phyloP scores from a whole-genome alignment of 140 eudicot genomes.

The Stevia rebaudiana region DNA sequence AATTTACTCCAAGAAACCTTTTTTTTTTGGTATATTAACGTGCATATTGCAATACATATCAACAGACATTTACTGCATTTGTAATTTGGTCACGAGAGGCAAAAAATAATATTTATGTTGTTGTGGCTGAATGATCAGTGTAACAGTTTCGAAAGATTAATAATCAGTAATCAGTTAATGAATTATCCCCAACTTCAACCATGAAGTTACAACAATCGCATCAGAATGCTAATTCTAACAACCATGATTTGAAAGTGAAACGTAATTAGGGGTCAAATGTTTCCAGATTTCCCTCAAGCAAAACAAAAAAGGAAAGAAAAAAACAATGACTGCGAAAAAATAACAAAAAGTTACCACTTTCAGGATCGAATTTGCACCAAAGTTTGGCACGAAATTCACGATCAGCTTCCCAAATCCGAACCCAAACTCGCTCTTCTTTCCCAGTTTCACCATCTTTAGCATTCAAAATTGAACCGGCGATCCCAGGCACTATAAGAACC shows the following conservation, averaged over 20 bases:
- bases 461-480: constrained; percentile 85
- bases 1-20: background rate
- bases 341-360: constrained; percentile 39
- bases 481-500: constrained; percentile 86
- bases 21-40: background rate
- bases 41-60: background rate
- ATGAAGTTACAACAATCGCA: background rate
- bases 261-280: background rate
- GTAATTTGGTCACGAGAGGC: background rate
- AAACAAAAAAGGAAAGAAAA: background rate
- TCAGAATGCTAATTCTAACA: background rate
- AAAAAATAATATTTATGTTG: background rate
- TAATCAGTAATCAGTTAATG: background rate
- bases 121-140: background rate
- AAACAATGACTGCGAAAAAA: background rate
- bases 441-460: constrained; percentile 66
- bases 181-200: background rate
- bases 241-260: background rate
- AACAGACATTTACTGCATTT: background rate
- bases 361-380: constrained; percentile 84
- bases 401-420: constrained; percentile 87
- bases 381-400: constrained; percentile 74
- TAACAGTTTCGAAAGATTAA: background rate
- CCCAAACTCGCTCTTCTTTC: constrained; percentile 81
- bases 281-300: background rate